phyloP scores from a whole-genome alignment of 768 basidiomycete species.

The Leccinum rimulosum region DNA sequence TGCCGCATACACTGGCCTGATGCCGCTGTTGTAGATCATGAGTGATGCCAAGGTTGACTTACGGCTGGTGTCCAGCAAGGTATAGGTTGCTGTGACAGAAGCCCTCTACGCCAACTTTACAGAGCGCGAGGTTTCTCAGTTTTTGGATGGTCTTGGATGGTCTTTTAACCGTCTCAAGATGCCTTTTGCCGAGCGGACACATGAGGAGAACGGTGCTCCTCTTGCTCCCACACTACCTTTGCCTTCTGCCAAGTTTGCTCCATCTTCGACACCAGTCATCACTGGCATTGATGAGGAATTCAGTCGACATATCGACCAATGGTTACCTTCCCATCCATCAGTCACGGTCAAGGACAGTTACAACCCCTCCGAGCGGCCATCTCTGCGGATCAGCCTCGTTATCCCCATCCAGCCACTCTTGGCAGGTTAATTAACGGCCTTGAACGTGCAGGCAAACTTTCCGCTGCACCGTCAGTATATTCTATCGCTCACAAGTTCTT shows the following conservation, averaged over 20 bases:
- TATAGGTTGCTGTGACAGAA: slow-evolving; percentile 20
- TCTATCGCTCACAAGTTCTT: slow-evolving; percentile 57
- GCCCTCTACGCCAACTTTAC: slow-evolving; percentile 21
- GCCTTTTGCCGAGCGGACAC: slow-evolving; percentile 17
- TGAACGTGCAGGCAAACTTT: slow-evolving; percentile 59
- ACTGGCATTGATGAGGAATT: slow-evolving; percentile 23
- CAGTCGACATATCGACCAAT: slow-evolving; percentile 34
- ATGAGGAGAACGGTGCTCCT: slow-evolving; percentile 1
- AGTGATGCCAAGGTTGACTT: slow-evolving; percentile 33
- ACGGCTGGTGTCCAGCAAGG: slow-evolving; percentile 20
- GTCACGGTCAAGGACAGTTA: slow-evolving; percentile 43
- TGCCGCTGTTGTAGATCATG: slow-evolving; percentile 43
- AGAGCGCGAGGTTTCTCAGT: slow-evolving; percentile 22
- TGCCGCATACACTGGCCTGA: slow-evolving; percentile 40
- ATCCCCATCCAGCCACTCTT: slow-evolving; percentile 52
- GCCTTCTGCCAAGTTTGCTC: slow-evolving; percentile 13
- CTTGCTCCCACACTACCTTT: slow-evolving; percentile 12
- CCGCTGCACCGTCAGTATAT: slow-evolving; percentile 72
- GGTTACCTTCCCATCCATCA: slow-evolving; percentile 27
- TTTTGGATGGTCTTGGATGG: slow-evolving; percentile 18
- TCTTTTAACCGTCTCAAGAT: slow-evolving; percentile 23
- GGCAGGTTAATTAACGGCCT: slow-evolving; percentile 65
- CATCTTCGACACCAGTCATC: slow-evolving; percentile 11
- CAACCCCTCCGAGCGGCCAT: slow-evolving; percentile 45
- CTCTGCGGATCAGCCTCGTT: slow-evolving; percentile 35